phyloP scores from a whole-genome alignment of 495 filamentous ascomycete genomes.

The Penicillium goetzii region DNA sequence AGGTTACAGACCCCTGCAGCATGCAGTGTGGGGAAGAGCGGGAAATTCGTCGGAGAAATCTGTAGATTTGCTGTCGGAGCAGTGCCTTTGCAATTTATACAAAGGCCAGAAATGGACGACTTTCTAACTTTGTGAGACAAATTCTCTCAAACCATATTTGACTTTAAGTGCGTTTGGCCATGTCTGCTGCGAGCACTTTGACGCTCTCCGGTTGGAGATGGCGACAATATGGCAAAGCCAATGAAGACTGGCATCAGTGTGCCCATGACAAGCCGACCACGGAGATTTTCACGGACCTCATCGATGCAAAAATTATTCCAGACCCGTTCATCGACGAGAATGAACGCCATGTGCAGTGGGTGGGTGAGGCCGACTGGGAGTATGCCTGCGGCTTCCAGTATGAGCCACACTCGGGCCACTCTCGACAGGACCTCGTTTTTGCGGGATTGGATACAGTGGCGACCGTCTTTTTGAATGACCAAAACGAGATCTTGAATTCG shows the following conservation, averaged over 20 bases:
- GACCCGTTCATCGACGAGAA: constrained; percentile 66
- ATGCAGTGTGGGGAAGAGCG: not conserved
- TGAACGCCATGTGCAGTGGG: not conserved
- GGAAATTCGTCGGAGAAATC: not conserved
- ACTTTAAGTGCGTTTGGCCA: not conserved
- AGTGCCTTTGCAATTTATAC: not conserved
- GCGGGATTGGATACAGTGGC: not conserved
- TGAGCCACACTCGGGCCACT: not conserved
- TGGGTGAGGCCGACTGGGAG: constrained; percentile 1
- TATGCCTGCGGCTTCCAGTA: constrained; percentile 1
- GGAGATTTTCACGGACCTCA: constrained; percentile 65
- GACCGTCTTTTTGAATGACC: not conserved
- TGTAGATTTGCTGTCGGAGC: not conserved
- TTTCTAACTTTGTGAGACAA: not conserved
- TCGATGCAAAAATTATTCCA: constrained; percentile 59
- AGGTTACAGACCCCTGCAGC: not conserved
- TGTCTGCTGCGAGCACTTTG: constrained; percentile 11
- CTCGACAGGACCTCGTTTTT: not conserved
- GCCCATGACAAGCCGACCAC: constrained; percentile 29
- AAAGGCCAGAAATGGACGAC: not conserved
- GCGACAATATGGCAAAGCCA: constrained; percentile 7
- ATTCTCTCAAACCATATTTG: not conserved
- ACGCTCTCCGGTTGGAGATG: constrained; percentile 15
- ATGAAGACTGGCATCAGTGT: constrained; percentile 12
- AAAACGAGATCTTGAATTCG: not conserved